Percentiles rank a stretch among this genome's conserved stretches.
Conservation (phyloP, 495 filamentous ascomycete species). For the Apiosordaria backusii region DNA sequence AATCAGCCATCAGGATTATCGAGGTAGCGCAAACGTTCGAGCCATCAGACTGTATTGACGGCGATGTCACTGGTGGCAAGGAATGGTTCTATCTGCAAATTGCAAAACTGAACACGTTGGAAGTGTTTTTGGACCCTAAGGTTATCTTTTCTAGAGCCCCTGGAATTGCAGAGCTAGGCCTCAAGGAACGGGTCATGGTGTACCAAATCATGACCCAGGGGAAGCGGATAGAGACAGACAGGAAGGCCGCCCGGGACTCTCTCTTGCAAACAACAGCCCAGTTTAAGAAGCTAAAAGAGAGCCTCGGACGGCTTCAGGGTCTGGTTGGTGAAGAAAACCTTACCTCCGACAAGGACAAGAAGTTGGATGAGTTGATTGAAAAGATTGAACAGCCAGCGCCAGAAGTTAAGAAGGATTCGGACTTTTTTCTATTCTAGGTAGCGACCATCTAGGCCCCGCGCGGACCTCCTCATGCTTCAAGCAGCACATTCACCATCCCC, state of each 20-base stretch:
- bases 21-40: background rate
- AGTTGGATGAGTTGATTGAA: background rate
- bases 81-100: slow-evolving; percentile 2
- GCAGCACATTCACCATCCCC: background rate
- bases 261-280: background rate
- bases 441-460: background rate
- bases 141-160: background rate
- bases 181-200: slow-evolving; percentile 4
- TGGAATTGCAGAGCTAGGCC: background rate
- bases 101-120: background rate
- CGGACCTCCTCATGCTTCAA: background rate
- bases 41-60: background rate
- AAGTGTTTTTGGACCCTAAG: slow-evolving; percentile 4
- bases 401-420: background rate
- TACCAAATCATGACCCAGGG: slow-evolving; percentile 6
- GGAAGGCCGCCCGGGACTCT: background rate
- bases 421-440: background rate
- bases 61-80: background rate
- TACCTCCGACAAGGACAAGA: background rate
- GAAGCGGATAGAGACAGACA: background rate
- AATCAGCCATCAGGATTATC: background rate
- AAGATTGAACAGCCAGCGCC: background rate
- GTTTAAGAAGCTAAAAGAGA: background rate
- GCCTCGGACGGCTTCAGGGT: too few relatives aligned
- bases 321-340: too few relatives aligned